A percentile compares a stretch with the other conserved stretches of the same genome.
Conservation (phyloP, 2,329 filamentous ascomycete genomes). For the Biscogniauxia marginata region DNA sequence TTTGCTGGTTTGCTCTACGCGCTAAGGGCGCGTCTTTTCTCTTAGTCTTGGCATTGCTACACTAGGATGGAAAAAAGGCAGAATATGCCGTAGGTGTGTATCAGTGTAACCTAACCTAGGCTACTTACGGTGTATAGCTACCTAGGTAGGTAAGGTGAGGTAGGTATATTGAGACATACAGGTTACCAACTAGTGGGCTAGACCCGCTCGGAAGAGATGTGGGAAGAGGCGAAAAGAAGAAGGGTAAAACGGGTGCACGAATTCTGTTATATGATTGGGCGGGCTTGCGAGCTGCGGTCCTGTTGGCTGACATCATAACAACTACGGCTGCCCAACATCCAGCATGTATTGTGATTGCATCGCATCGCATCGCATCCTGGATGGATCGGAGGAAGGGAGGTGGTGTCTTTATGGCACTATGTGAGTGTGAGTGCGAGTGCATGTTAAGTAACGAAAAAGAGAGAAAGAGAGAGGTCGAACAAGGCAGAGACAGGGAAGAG, state of each 20-base stretch:
- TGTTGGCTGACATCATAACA: not conserved
- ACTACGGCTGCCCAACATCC: not conserved
- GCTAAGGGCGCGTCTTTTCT: slow-evolving; percentile 13
- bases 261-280: not conserved
- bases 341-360: too few relatives aligned
- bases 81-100: too few relatives aligned
- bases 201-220: not conserved
- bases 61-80: too few relatives aligned
- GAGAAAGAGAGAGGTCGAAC: too few relatives aligned
- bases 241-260: not conserved
- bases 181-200: too few relatives aligned
- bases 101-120: slow-evolving; percentile 1
- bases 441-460: too few relatives aligned
- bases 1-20: slow-evolving; percentile 9
- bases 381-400: too few relatives aligned
- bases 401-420: too few relatives aligned
- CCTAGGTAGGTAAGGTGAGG: too few relatives aligned
- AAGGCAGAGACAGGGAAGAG: too few relatives aligned
- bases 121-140: slow-evolving; percentile 4
- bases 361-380: not conserved
- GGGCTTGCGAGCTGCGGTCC: not conserved
- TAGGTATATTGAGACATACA: too few relatives aligned
- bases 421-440: too few relatives aligned
- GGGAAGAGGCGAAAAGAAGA: not conserved
- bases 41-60: not conserved